Evolutionary conservation across 2,329 filamentous ascomycete species (phyloP).

Genomic region (Purpureocillium takamizusanense): DNA sequence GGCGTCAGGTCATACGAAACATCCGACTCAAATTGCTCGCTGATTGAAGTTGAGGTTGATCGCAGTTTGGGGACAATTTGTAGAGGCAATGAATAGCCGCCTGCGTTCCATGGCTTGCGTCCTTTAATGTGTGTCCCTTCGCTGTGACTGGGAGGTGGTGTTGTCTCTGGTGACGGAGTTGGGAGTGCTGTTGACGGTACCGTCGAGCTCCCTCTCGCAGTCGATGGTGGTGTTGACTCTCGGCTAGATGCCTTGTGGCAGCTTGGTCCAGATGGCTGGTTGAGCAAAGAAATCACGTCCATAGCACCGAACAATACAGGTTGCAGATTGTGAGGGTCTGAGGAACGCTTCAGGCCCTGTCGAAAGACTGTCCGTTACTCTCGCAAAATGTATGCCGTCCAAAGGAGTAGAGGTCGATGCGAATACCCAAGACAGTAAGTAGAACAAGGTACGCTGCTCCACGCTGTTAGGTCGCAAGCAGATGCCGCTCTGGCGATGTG

Average conservation of each 20-base stretch:
- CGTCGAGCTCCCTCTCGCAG: constrained; percentile 1
- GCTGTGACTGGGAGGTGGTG: constrained; percentile 12
- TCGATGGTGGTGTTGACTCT: constrained; percentile 7
- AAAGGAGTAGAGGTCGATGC: too few relatives aligned
- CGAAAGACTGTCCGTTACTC: too few relatives aligned
- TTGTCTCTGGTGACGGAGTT: constrained; percentile 24
- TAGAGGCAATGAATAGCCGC: constrained; percentile 37
- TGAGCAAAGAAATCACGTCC: constrained; percentile 33
- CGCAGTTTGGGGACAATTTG: constrained; percentile 27
- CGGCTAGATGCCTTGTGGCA: constrained; percentile 3
- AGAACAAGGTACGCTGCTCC: too few relatives aligned
- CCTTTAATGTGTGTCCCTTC: constrained; percentile 12
- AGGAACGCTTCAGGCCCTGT: too few relatives aligned
- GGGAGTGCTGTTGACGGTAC: constrained; percentile 13
- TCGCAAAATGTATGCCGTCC: too few relatives aligned
- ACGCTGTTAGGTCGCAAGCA: too few relatives aligned
- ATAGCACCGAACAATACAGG: constrained; percentile 14
- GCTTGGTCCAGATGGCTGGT: constrained; percentile 18
- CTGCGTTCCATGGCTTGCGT: constrained; percentile 42
- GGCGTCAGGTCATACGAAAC: constrained; percentile 9
- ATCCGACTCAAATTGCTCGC: constrained; percentile 13
- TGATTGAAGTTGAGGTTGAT: constrained; percentile 13
- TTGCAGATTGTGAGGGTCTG: too few relatives aligned
- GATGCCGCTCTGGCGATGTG: too few relatives aligned
- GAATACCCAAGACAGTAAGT: too few relatives aligned